Conservation (phyloP, 331 rosid species). For the Malus hybrid region DNA sequence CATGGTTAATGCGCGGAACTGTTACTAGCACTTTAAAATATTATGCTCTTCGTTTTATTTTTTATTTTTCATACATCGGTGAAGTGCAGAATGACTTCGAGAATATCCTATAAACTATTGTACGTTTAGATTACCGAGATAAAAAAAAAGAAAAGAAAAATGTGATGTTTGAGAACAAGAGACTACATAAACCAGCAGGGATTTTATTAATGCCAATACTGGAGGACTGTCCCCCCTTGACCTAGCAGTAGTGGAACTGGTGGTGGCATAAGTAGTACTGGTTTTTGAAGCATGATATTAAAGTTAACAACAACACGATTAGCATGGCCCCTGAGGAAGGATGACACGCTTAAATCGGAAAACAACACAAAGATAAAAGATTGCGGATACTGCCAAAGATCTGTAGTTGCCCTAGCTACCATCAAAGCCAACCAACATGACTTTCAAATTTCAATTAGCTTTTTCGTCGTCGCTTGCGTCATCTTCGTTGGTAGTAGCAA, state of each 20-base stretch:
- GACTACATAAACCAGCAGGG: not conserved
- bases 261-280: not conserved
- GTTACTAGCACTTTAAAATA: too few relatives aligned
- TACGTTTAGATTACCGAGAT: not conserved
- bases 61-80: too few relatives aligned
- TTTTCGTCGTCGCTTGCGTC: not conserved
- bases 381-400: constrained; percentile 13
- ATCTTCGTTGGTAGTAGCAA: not conserved
- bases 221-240: too few relatives aligned
- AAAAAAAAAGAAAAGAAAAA: not conserved
- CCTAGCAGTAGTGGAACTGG: not conserved
- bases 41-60: too few relatives aligned
- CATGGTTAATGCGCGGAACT: too few relatives aligned
- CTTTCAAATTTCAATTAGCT: not conserved
- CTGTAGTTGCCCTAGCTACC: constrained; percentile 18
- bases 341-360: not conserved
- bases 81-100: too few relatives aligned
- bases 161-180: not conserved
- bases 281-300: not conserved
- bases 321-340: not conserved
- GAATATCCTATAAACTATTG: too few relatives aligned
- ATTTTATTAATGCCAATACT: not conserved
- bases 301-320: not conserved
- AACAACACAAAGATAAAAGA: not conserved
- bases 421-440: not conserved